Conservation (phyloP, 768 basidiomycete species). For the Hysterangium stoloniferum region DNA sequence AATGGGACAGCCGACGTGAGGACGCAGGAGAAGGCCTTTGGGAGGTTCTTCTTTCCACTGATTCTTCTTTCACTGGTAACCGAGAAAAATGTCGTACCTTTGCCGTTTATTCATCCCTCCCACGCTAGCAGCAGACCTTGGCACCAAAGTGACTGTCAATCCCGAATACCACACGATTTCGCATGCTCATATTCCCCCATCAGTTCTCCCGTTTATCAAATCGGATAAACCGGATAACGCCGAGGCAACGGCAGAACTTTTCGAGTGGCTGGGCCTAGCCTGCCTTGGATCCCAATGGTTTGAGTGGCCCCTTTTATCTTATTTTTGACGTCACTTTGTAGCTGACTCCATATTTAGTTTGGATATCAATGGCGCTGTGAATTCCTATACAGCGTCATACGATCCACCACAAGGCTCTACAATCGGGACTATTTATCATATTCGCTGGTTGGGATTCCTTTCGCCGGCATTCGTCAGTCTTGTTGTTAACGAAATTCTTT, state of each 20-base stretch:
- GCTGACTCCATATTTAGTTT: slow-evolving; percentile 34
- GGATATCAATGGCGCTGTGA: slow-evolving; percentile 51
- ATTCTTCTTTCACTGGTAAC: neutral
- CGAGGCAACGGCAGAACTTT: slow-evolving; percentile 37
- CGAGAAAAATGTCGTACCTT: neutral
- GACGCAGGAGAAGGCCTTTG: slow-evolving; percentile 30
- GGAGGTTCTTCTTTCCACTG: slow-evolving; percentile 36
- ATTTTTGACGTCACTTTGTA: neutral
- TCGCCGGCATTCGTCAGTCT: slow-evolving; percentile 43
- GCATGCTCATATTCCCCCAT: neutral
- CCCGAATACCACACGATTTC: slow-evolving; percentile 11
- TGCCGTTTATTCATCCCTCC: neutral
- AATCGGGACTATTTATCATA: slow-evolving; percentile 41
- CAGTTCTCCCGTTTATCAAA: neutral
- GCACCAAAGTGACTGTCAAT: slow-evolving; percentile 12
- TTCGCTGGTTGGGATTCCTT: slow-evolving; percentile 58
- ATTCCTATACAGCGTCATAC: slow-evolving; percentile 65
- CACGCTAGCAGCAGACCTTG: neutral
- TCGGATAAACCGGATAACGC: slow-evolving; percentile 37
- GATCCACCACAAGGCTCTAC: slow-evolving; percentile 39
- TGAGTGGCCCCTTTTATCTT: slow-evolving; percentile 4
- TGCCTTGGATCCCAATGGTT: slow-evolving; percentile 60
- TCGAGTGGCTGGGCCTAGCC: slow-evolving; percentile 74
- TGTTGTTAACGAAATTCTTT: slow-evolving; percentile 31
- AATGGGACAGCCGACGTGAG: slow-evolving; percentile 44